Evolutionary conservation across 495 filamentous ascomycete genomes (phyloP).

Genomic region (Penicillium odoratum): DNA sequence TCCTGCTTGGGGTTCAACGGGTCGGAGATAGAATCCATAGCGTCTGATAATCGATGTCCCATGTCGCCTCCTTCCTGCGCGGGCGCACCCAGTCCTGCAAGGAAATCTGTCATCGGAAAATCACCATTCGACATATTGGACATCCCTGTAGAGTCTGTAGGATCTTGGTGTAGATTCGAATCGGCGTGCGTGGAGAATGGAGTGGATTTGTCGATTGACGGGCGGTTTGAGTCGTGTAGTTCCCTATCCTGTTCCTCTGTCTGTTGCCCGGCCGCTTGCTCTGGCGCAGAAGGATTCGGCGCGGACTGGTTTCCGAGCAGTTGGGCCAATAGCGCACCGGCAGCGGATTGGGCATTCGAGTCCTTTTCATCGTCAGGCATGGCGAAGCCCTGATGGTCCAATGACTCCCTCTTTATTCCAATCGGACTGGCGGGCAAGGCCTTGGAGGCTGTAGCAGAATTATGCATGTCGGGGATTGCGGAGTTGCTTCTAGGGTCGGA

Average conservation of each 20-base stretch:
- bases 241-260: conserved; percentile 22
- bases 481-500: conserved; percentile 45
- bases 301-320: conserved; percentile 41
- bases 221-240: conserved; percentile 23
- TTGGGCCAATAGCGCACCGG: conserved; percentile 47
- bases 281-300: conserved; percentile 21
- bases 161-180: conserved; percentile 11
- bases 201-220: conserved; percentile 11
- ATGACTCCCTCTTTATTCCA: conserved; percentile 38
- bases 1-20: conserved; percentile 35
- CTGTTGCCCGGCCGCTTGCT: conserved; percentile 13
- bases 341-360: conserved; percentile 39
- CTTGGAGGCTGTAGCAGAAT: conserved; percentile 45
- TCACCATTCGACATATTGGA: conserved; percentile 25
- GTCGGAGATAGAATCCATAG: conserved; percentile 35
- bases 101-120: conserved; percentile 17
- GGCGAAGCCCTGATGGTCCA: conserved; percentile 19
- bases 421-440: conserved; percentile 33
- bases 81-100: conserved; percentile 17
- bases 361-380: conserved; percentile 20
- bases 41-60: conserved; percentile 20
- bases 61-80: conserved; percentile 10
- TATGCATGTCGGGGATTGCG: conserved; percentile 48
- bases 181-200: conserved; percentile 14
- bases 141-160: conserved; percentile 18